These are phyloP conservation scores for Eruca vesicaria DNA, from an alignment of 441 rosid genomes.

Conservation along the genomic window DNA sequence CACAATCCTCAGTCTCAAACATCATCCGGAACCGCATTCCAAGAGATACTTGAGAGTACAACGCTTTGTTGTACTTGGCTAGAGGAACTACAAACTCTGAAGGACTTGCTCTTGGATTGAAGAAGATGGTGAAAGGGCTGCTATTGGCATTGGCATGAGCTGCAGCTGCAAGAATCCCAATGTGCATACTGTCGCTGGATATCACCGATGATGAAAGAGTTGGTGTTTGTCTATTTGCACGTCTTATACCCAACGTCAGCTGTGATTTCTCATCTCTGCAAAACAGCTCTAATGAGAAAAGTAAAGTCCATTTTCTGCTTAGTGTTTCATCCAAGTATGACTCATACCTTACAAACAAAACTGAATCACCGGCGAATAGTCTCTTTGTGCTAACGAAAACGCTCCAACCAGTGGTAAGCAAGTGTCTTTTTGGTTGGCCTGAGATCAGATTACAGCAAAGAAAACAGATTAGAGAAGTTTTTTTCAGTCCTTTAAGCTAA, in stretches of 20 bases:
- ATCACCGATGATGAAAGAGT: slow-evolving; percentile 86
- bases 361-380: slow-evolving; percentile 93
- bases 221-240: slow-evolving; percentile 85
- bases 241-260: slow-evolving; percentile 86
- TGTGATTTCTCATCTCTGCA: slow-evolving; percentile 90
- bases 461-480: neutral
- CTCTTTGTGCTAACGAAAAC: slow-evolving; percentile 90
- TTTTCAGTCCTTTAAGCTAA: neutral
- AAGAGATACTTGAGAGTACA: slow-evolving; percentile 69
- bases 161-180: slow-evolving; percentile 94
- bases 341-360: slow-evolving; percentile 83
- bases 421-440: slow-evolving; percentile 98
- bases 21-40: slow-evolving; percentile 98
- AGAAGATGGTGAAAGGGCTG: slow-evolving; percentile 89
- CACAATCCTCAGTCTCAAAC: slow-evolving; percentile 99
- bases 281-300: neutral
- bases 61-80: slow-evolving; percentile 90
- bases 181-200: slow-evolving; percentile 98
- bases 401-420: slow-evolving; percentile 99
- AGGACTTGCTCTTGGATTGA: slow-evolving; percentile 93
- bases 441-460: slow-evolving; percentile 5
- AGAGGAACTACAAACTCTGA: slow-evolving; percentile 95
- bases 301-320: slow-evolving; percentile 4
- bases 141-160: slow-evolving; percentile 97
- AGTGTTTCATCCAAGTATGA: slow-evolving; percentile 4